Conservation (phyloP, 2,329 filamentous ascomycete genomes). For the Pseudomassariella vexata region DNA sequence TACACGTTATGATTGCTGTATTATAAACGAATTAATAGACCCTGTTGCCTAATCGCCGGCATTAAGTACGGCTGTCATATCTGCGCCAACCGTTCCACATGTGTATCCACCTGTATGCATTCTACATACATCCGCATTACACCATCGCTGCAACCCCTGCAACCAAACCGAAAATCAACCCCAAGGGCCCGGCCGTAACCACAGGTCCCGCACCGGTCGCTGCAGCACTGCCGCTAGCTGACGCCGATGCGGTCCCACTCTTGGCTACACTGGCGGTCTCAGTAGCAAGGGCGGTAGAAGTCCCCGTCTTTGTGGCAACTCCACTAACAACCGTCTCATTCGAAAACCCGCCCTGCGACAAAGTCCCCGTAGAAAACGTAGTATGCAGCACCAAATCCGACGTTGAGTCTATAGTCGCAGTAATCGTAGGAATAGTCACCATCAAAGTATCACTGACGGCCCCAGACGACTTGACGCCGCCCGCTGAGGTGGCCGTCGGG, state of each 20-base stretch:
- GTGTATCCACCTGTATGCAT: no score
- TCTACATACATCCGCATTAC: neutral
- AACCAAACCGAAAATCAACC: constrained; percentile 1
- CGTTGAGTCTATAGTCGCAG: neutral
- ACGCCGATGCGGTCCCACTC: no score
- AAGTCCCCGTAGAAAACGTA: constrained; percentile 2
- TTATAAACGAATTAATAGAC: no score
- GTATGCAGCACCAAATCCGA: neutral
- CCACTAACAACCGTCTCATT: no score
- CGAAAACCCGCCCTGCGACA: no score
- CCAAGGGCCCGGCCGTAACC: constrained; percentile 3
- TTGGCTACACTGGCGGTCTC: neutral
- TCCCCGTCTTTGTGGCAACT: neutral
- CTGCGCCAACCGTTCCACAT: no score
- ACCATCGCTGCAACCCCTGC: constrained; percentile 2
- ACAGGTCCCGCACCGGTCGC: constrained; percentile 1
- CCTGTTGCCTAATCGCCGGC: no score
- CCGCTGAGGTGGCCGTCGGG: neutral
- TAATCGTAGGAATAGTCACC: neutral
- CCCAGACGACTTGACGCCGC: neutral
- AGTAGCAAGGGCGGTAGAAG: neutral
- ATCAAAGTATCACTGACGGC: neutral
- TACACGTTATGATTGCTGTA: no score
- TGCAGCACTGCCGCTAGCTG: neutral
- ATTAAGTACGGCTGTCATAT: no score